These are phyloP conservation scores for Paramecium primaurelia DNA, from an alignment of 73 alveolate species.

Conservation along the genomic window DNA sequence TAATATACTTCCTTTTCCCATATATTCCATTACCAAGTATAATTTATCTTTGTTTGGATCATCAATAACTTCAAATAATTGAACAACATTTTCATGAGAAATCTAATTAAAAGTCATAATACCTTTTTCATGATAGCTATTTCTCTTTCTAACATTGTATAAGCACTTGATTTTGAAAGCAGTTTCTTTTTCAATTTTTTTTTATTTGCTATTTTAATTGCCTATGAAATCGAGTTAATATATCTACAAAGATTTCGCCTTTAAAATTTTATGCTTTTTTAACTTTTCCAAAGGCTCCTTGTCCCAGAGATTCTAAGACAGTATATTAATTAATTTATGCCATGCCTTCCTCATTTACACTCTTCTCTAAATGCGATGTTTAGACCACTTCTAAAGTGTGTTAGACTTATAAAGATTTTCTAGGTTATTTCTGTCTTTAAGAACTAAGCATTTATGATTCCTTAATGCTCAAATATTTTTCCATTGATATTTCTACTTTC, in stretches of 20 bases:
- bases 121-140: constrained; percentile 60
- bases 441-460: neutral
- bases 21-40: constrained; percentile 55
- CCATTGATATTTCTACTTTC: constrained; percentile 20
- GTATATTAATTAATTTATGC: constrained; percentile 46
- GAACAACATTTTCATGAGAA: constrained; percentile 44
- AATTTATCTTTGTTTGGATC: constrained; percentile 61
- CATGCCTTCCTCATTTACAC: constrained; percentile 54
- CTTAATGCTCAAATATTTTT: neutral
- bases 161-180: constrained; percentile 50
- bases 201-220: constrained; percentile 54
- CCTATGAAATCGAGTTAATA: neutral
- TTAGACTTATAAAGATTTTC: neutral
- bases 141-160: constrained; percentile 58
- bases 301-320: constrained; percentile 16
- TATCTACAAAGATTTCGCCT: constrained; percentile 27
- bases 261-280: constrained; percentile 21
- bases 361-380: constrained; percentile 39
- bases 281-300: constrained; percentile 62
- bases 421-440: neutral
- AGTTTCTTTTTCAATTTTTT: constrained; percentile 55
- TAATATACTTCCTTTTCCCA: constrained; percentile 52
- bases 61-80: constrained; percentile 60
- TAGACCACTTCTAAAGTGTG: constrained; percentile 38
- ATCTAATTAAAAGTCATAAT: neutral